Percentiles rank a stretch among this genome's conserved stretches.
Conservation (phyloP, 2,329 filamentous ascomycete species). For the Neonectria ditissima region DNA sequence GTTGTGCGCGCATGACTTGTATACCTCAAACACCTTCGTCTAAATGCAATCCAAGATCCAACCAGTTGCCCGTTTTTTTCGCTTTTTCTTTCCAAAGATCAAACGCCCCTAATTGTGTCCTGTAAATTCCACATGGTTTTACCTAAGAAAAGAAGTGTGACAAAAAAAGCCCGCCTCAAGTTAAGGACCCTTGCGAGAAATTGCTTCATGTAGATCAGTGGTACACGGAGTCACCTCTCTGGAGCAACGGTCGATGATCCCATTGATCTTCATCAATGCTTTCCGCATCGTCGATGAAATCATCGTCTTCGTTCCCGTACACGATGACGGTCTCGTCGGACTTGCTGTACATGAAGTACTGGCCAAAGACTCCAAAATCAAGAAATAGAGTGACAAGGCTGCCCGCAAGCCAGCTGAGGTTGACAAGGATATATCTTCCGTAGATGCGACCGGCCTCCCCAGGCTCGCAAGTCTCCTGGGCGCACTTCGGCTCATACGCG, state of each 20-base stretch:
- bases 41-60: conserved; percentile 15
- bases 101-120: conserved; percentile 34
- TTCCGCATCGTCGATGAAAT: conserved; percentile 40
- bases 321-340: conserved; percentile 51
- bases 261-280: conserved; percentile 47
- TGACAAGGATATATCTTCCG: conserved; percentile 85
- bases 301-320: conserved; percentile 46
- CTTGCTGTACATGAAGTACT: conserved; percentile 87
- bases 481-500: conserved; percentile 84
- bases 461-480: conserved; percentile 64
- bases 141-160: conserved; percentile 24
- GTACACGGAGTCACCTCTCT: conserved; percentile 47
- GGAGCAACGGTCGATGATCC: conserved; percentile 56
- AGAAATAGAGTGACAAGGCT: conserved; percentile 88
- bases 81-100: conserved; percentile 13
- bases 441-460: conserved; percentile 79
- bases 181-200: not conserved
- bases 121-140: conserved; percentile 28
- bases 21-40: conserved; percentile 16
- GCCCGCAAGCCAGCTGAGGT: conserved; percentile 89
- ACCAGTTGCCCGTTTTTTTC: conserved; percentile 26
- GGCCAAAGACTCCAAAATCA: conserved; percentile 87
- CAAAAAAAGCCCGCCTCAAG: conserved; percentile 12
- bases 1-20: not conserved
- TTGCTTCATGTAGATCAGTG: conserved; percentile 22